Percentiles rank a stretch among this genome's conserved stretches.
Conservation (phyloP, 768 basidiomycete species). For the Candolleomyces eurysporus region DNA sequence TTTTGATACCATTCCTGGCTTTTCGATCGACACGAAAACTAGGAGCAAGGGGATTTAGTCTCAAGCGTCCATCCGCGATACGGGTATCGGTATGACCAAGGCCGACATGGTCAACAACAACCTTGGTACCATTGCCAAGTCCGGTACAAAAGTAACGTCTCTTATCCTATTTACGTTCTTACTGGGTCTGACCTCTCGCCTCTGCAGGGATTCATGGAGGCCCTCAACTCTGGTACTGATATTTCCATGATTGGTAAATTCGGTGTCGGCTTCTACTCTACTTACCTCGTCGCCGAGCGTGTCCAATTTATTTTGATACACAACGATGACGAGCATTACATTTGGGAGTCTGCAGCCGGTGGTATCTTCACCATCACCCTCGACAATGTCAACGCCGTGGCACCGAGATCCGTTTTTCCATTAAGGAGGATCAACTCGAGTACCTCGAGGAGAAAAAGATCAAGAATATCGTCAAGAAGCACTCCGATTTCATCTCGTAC, state of each 20-base stretch:
- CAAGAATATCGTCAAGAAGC: slow-evolving; percentile 99
- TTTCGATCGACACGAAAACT: too few relatives aligned
- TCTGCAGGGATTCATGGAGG: slow-evolving; percentile 96
- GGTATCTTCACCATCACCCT: slow-evolving; percentile 99
- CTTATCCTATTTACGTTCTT: slow-evolving; percentile 4
- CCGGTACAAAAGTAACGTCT: slow-evolving; percentile 76
- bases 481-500: slow-evolving; percentile 99
- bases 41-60: too few relatives aligned
- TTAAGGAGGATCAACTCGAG: slow-evolving; percentile 99
- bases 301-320: slow-evolving; percentile 99
- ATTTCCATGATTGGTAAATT: slow-evolving; percentile 98
- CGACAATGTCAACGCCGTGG: slow-evolving; percentile 92
- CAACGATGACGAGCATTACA: slow-evolving; percentile 99
- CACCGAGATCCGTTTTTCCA: slow-evolving; percentile 84
- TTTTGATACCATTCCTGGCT: too few relatives aligned
- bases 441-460: slow-evolving; percentile 99
- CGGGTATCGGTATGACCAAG: slow-evolving; percentile 99
- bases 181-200: slow-evolving; percentile 4
- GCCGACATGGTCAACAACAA: slow-evolving; percentile 99
- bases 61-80: slow-evolving; percentile 92
- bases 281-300: slow-evolving; percentile 97
- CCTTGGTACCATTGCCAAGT: slow-evolving; percentile 94
- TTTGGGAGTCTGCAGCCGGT: slow-evolving; percentile 99
- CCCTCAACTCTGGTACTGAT: slow-evolving; percentile 83
- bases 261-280: slow-evolving; percentile 99